Conservation (phyloP, 2,329 filamentous ascomycete species). For the Penicillium oxalicum region DNA sequence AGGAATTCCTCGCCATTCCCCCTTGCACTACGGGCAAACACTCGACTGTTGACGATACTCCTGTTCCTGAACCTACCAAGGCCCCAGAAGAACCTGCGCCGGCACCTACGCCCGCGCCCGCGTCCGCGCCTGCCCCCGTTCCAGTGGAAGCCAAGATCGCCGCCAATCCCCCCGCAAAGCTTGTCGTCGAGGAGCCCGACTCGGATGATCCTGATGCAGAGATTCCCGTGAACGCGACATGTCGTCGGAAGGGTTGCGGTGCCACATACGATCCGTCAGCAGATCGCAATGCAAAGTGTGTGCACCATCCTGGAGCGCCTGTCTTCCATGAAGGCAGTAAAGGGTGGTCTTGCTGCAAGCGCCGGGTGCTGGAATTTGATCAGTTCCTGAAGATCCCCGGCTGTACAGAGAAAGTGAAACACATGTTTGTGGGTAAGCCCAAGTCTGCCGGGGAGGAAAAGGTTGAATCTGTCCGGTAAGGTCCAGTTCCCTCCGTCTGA, state of each 20-base stretch:
- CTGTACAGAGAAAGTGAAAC: constrained; percentile 72
- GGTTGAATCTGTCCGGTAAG: constrained; percentile 69
- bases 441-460: constrained; percentile 67
- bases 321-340: constrained; percentile 98
- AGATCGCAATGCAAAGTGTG: constrained; percentile 62
- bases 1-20: constrained; percentile 89
- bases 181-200: constrained; percentile 62
- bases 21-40: constrained; percentile 93
- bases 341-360: constrained; percentile 95
- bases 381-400: constrained; percentile 95
- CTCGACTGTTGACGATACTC: constrained; percentile 73
- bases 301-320: constrained; percentile 81
- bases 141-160: constrained; percentile 17
- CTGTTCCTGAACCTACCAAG: constrained; percentile 43
- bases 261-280: constrained; percentile 55
- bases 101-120: constrained; percentile 5
- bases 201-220: constrained; percentile 73
- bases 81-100: constrained; percentile 11
- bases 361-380: constrained; percentile 90
- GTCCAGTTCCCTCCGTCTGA: constrained; percentile 1
- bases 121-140: constrained; percentile 6
- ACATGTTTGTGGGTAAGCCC: constrained; percentile 74
- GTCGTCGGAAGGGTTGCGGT: constrained; percentile 71
- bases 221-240: constrained; percentile 68
- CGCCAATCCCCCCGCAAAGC: constrained; percentile 28